phyloP scores from a whole-genome alignment of 192 early-diverging fungal genomes.

The Coemansia biformis region DNA sequence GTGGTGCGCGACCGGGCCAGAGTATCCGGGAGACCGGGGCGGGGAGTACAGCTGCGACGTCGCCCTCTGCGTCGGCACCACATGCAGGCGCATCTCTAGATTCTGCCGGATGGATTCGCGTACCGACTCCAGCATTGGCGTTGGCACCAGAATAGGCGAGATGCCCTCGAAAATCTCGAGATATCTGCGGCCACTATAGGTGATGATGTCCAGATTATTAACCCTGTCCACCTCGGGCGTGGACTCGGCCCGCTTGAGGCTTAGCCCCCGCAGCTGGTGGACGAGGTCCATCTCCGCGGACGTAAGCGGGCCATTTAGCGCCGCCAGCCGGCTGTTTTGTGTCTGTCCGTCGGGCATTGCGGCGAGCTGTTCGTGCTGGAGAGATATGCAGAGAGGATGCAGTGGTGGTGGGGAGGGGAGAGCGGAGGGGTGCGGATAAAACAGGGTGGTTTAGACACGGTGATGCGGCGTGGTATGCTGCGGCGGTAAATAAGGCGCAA shows the following conservation, averaged over 20 bases:
- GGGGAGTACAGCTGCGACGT: too few relatives aligned
- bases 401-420: too few relatives aligned
- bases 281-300: conserved; percentile 16
- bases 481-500: too few relatives aligned
- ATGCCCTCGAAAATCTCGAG: conserved; percentile 30
- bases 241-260: conserved; percentile 14
- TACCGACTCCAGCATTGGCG: conserved; percentile 10
- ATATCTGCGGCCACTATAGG: conserved; percentile 14
- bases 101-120: conserved; percentile 20
- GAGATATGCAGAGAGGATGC: too few relatives aligned
- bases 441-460: too few relatives aligned
- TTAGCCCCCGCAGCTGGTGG: conserved; percentile 19
- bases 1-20: too few relatives aligned
- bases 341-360: background rate
- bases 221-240: conserved; percentile 1
- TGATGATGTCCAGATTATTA: conserved; percentile 18
- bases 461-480: too few relatives aligned
- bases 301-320: conserved; percentile 11
- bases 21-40: too few relatives aligned
- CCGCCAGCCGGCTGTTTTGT: background rate
- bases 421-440: too few relatives aligned
- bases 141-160: conserved; percentile 33
- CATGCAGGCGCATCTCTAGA: background rate
- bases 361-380: background rate
- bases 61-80: background rate